These are phyloP conservation scores for Claviceps humidiphila DNA, from an alignment of 2,329 filamentous ascomycete genomes.

Conservation along the genomic window DNA sequence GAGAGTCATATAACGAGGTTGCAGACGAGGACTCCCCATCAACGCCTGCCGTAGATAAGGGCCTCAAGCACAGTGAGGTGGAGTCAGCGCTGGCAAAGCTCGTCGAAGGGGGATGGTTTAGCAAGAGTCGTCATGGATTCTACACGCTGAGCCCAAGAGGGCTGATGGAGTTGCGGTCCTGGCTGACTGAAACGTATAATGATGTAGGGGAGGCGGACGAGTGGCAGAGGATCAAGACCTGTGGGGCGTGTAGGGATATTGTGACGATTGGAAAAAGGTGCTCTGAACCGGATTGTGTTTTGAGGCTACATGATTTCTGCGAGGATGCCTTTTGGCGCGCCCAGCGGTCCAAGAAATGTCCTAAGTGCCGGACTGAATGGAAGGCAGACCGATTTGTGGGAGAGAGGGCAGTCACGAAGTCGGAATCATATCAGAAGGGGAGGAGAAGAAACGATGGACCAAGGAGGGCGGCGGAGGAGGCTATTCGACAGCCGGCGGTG, in stretches of 20 bases:
- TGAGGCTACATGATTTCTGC: conserved; percentile 67
- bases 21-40: conserved; percentile 18
- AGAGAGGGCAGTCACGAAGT: conserved; percentile 42
- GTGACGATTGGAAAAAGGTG: conserved; percentile 78
- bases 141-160: conserved; percentile 66
- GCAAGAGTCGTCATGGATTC: conserved; percentile 56
- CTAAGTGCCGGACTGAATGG: conserved; percentile 43
- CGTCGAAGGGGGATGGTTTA: conserved; percentile 73
- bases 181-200: conserved; percentile 85
- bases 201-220: conserved; percentile 48
- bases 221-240: conserved; percentile 70
- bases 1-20: conserved; percentile 19
- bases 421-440: conserved; percentile 34
- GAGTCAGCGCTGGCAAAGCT: conserved; percentile 58
- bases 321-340: conserved; percentile 59
- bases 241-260: conserved; percentile 78
- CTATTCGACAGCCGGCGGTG: conserved; percentile 15
- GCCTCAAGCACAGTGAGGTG: conserved; percentile 65
- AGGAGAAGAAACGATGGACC: conserved; percentile 22
- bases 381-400: conserved; percentile 36
- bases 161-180: conserved; percentile 71
- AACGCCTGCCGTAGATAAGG: conserved; percentile 24
- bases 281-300: conserved; percentile 49
- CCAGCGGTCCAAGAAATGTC: conserved; percentile 49
- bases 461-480: conserved; percentile 21